Percentiles rank a stretch among this genome's conserved stretches.
Evolutionary conservation across 441 rosid species (phyloP).

Genomic region (Jatropha podagrica): DNA sequence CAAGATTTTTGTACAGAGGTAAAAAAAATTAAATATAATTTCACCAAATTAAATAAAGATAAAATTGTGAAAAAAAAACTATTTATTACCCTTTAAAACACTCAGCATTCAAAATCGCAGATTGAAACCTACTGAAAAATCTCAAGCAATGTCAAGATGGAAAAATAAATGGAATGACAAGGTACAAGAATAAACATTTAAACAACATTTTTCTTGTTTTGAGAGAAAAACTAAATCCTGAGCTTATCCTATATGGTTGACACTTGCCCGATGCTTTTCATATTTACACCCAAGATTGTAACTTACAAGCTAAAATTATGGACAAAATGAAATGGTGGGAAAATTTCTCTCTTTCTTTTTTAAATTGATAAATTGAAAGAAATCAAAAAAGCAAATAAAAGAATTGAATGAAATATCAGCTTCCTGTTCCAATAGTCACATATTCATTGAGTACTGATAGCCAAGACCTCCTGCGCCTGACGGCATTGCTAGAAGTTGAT

Average conservation of each 20-base stretch:
- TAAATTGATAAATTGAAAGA: neutral
- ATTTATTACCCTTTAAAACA: too few relatives aligned
- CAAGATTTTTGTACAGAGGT: too few relatives aligned
- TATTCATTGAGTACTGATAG: slow-evolving; percentile 70
- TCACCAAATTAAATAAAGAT: too few relatives aligned
- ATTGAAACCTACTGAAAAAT: too few relatives aligned
- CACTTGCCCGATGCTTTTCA: neutral
- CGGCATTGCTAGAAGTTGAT: slow-evolving; percentile 41
- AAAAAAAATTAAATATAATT: too few relatives aligned
- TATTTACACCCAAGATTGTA: slow-evolving; percentile 19
- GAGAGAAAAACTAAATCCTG: neutral
- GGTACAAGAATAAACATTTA: too few relatives aligned
- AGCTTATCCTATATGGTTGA: slow-evolving; percentile 4
- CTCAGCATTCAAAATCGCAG: too few relatives aligned
- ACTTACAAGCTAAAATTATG: slow-evolving; percentile 11
- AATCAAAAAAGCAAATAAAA: neutral
- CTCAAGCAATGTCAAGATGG: neutral
- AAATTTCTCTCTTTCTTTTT: neutral
- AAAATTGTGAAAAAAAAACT: too few relatives aligned
- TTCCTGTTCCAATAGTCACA: slow-evolving; percentile 58
- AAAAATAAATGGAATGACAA: neutral
- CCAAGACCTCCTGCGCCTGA: slow-evolving; percentile 67
- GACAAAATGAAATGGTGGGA: slow-evolving; percentile 3
- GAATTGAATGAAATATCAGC: slow-evolving; percentile 37
- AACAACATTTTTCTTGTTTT: neutral